Conservation (phyloP, 805 yeast species). For the Priceomyces castillae region DNA sequence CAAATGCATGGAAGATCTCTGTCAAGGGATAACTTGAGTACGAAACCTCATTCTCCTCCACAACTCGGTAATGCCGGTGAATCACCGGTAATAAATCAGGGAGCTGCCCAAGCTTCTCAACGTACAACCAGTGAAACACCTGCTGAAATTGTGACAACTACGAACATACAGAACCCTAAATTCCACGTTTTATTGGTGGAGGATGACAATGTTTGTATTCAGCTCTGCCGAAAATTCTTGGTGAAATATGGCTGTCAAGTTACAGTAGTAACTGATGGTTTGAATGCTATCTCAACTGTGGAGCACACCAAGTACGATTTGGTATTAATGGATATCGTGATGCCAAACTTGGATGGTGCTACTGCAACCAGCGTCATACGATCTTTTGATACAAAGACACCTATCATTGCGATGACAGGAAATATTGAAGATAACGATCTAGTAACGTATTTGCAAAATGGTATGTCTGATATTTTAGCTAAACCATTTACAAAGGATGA, state of each 20-base stretch:
- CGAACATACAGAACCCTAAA: slow-evolving; percentile 39
- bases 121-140: neutral
- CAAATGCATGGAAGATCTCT: slow-evolving; percentile 7
- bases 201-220: slow-evolving; percentile 80
- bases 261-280: slow-evolving; percentile 89
- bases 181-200: slow-evolving; percentile 76
- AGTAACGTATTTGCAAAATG: slow-evolving; percentile 76
- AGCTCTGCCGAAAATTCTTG: slow-evolving; percentile 76
- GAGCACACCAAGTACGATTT: slow-evolving; percentile 71
- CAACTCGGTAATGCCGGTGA: slow-evolving; percentile 10
- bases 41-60: slow-evolving; percentile 16
- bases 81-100: slow-evolving; percentile 12
- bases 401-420: slow-evolving; percentile 93
- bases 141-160: slow-evolving; percentile 14
- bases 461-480: slow-evolving; percentile 89
- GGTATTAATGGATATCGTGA: slow-evolving; percentile 83
- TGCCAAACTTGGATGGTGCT: slow-evolving; percentile 87
- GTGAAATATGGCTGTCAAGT: slow-evolving; percentile 89
- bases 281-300: slow-evolving; percentile 76
- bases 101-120: neutral
- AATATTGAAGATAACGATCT: slow-evolving; percentile 80
- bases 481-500: slow-evolving; percentile 92
- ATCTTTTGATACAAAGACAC: slow-evolving; percentile 78
- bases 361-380: slow-evolving; percentile 89
- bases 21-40: slow-evolving; percentile 11